Evolutionary conservation across 2,329 filamentous ascomycete species (phyloP).

Genomic region (Aspergillus neotritici): DNA sequence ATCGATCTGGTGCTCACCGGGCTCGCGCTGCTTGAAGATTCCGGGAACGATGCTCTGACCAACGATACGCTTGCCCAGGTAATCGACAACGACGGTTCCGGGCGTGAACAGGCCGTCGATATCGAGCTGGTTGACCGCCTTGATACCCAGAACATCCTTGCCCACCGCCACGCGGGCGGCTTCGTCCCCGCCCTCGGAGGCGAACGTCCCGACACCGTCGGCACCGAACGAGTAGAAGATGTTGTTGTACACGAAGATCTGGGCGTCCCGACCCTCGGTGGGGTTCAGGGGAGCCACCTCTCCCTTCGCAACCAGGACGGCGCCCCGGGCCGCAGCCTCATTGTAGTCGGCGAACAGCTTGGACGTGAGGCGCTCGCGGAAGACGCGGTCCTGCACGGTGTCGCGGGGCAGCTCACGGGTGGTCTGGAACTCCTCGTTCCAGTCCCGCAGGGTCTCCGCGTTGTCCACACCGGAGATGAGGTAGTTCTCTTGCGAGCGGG

Average conservation of each 20-base stretch:
- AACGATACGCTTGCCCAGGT: conserved; percentile 92
- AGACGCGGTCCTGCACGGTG: conserved; percentile 89
- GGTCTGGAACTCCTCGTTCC: conserved; percentile 99
- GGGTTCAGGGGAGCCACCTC: conserved; percentile 93
- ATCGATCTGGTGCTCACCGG: conserved; percentile 97
- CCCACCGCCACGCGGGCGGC: conserved; percentile 91
- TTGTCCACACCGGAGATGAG: conserved; percentile 87
- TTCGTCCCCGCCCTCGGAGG: conserved; percentile 92
- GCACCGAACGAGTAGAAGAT: conserved; percentile 99
- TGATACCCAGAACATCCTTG: conserved; percentile 92
- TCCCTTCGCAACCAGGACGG: conserved; percentile 83
- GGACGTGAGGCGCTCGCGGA: conserved; percentile 85
- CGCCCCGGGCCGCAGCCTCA: conserved; percentile 86
- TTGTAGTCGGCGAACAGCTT: conserved; percentile 98
- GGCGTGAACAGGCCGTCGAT: conserved; percentile 92
- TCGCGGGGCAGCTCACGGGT: conserved; percentile 91
- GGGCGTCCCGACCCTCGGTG: conserved; percentile 83
- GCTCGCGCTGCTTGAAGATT: conserved; percentile 97
- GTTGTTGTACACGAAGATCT: conserved; percentile 99
- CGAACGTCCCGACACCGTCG: conserved; percentile 95
- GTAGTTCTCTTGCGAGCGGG: conserved; percentile 87
- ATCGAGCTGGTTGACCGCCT: conserved; percentile 93
- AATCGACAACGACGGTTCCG: conserved; percentile 93
- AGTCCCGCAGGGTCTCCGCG: conserved; percentile 88
- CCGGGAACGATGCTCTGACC: conserved; percentile 97